Evolutionary conservation across 805 yeast genomes (phyloP), one percentile per base, ranked within the genome.

Genomic region (Wickerhamiella hasegawae): DNA sequence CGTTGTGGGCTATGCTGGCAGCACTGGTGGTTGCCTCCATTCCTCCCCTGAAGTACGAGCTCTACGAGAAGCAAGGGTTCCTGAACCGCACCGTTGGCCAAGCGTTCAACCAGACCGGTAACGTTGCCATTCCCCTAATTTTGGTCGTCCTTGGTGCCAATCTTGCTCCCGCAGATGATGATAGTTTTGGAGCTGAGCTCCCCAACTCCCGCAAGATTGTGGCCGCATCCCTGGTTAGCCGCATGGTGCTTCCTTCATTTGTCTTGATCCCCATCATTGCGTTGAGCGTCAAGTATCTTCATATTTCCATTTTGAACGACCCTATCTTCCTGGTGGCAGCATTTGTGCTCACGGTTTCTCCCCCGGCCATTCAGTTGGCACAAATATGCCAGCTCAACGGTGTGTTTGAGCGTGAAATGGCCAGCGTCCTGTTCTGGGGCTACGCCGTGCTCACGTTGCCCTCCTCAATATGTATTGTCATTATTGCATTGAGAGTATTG

Each of bases 291-390:
- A 68, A 67, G 52, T 70, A 55, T 47, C 48, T 69, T 37, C 60
- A 62, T 34, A 57, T 70, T 10, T 59, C 66, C 16, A 62, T 63
- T 34, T 45, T 64, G 23, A 66, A 61, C 45, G 68, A 73, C 49
- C 80, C 80, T 8, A 69, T 73, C 36, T 73, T 73, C 45, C 51
- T 73, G 40, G 64, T 73, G 31, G 73, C 73, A 30, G 62, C 71
- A 10, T 73, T 73, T 44, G 57, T 73, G 15, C 60, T 73, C 31
- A 71, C 78, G 2, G 63, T 70, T 2, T 65, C 76, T 1, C 80
- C 80, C 3, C 79, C 80, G 1, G 80, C 80, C 5, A 72, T 73
- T 43, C 80, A 73, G 54, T 61, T 73, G 30, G 66, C 75, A 14
- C 80, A 73, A 49, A 73, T 73, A 39, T 71, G 75, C 38, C 78